Percentiles rank a stretch among this genome's conserved stretches.
These are phyloP conservation scores for Albizia julibrissin DNA, from an alignment of 306 rosid species.

Conservation along the genomic window DNA sequence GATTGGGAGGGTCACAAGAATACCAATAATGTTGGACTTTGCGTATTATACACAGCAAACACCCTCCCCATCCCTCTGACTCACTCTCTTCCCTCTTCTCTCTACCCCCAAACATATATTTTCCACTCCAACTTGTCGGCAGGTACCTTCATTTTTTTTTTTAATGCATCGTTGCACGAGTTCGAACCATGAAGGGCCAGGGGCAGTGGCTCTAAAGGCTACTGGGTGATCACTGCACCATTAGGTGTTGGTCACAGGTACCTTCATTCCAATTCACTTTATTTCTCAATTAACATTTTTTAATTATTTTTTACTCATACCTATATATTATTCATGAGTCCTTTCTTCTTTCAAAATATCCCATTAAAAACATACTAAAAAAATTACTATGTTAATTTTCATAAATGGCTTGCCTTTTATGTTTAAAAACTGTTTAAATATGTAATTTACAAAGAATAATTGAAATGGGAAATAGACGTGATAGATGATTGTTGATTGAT, in stretches of 20 bases:
- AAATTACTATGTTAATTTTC: too few relatives aligned
- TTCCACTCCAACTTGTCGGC: not conserved
- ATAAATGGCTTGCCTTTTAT: too few relatives aligned
- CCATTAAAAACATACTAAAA: not conserved
- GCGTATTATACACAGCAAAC: not conserved
- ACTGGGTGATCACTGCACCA: too few relatives aligned
- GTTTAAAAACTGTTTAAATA: not conserved
- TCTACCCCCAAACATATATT: not conserved
- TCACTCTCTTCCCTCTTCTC: not conserved
- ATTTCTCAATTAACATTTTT: too few relatives aligned
- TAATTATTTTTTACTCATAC: too few relatives aligned
- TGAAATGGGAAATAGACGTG: not conserved
- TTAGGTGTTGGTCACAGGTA: too few relatives aligned
- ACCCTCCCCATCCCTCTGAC: not conserved
- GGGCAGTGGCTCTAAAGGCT: too few relatives aligned
- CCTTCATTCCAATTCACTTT: not conserved
- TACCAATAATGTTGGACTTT: not conserved
- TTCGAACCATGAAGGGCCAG: too few relatives aligned
- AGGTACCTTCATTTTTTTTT: not conserved
- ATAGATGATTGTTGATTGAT: not conserved
- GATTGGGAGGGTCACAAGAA: not conserved
- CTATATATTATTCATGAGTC: not conserved
- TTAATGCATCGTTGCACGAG: too few relatives aligned
- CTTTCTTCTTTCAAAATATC: not conserved
- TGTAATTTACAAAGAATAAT: not conserved